Conservation (phyloP, 148 eudicot species). For the Hydrangea macrophylla region DNA sequence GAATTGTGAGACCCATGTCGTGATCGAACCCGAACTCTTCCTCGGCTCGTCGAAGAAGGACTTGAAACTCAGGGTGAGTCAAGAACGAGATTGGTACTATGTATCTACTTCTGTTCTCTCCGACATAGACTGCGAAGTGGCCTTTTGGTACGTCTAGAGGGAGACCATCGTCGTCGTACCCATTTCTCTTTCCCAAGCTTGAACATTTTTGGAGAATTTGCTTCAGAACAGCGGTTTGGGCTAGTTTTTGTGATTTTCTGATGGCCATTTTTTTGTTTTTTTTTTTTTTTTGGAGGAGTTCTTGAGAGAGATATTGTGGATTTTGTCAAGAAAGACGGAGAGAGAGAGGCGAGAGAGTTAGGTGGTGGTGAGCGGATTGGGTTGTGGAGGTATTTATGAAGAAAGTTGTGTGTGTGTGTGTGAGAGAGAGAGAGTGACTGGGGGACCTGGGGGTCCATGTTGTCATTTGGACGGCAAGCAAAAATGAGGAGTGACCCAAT, state of each 20-base stretch:
- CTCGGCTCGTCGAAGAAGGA: slow-evolving; percentile 64
- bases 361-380: too few relatives aligned
- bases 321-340: too few relatives aligned
- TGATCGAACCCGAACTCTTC: slow-evolving; percentile 86
- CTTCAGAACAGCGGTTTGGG: slow-evolving; percentile 61
- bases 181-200: slow-evolving; percentile 59
- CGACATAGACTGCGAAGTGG: slow-evolving; percentile 78
- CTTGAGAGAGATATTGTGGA: too few relatives aligned
- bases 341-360: too few relatives aligned
- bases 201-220: slow-evolving; percentile 78
- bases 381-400: too few relatives aligned
- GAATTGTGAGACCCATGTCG: slow-evolving; percentile 75
- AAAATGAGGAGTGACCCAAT: too few relatives aligned
- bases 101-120: slow-evolving; percentile 62
- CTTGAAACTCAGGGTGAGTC: slow-evolving; percentile 65
- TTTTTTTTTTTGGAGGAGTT: not conserved
- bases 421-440: too few relatives aligned
- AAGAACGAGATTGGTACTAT: slow-evolving; percentile 70
- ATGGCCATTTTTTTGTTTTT: slow-evolving; percentile 61
- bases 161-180: slow-evolving; percentile 52
- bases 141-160: slow-evolving; percentile 90
- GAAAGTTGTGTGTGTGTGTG: too few relatives aligned
- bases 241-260: slow-evolving; percentile 44
- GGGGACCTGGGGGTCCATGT: too few relatives aligned
- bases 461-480: too few relatives aligned